Evolutionary conservation across 2,329 filamentous ascomycete genomes (phyloP), one percentile per base, ranked within the genome.

Genomic region (Juglanconis sp.): DNA sequence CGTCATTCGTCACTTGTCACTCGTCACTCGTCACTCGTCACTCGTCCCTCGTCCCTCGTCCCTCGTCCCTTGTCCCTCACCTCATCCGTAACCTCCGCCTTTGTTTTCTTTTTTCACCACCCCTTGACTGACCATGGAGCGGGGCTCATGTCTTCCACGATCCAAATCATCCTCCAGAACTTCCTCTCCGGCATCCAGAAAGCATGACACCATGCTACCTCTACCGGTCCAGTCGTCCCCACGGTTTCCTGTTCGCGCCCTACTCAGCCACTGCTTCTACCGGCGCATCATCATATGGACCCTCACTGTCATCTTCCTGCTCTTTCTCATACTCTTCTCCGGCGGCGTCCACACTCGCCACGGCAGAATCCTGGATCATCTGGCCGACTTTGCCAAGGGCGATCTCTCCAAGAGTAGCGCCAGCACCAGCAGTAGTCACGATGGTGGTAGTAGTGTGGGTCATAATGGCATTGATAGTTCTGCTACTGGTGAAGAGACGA

Each of bases 241-340:
- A 35, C 54, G 46, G 30, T 55, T 80, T 53, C 71, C 77, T 57
- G 68, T 81, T 30, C 77, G 76, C 62, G 71, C 77, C 6, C 65
- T 84, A 11, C 68, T 85, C n/a, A 73, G 80, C 13, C 77, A 82
- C 66, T 82, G 77, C 65, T 72, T 83, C 40, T 83, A 83, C 66
- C 76, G 81, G 46, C 75, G 82, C 57, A 74, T 84, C 24, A 69
- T 84, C 48, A 71, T 82, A 68, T 84, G 82, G 81, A 73, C 73
- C 5, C 62, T 78, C n/a, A 70, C 75, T 13, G 67, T 77, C 53
- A 69, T 79, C 52, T 63, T 74, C 40, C 67, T 84, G 24, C 66
- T 80, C 9, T 73, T 72, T 4, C 48, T 81, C 42, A 66, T 74
- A 2, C 65, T 82, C 5, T 76, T 77, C 62, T 76, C 72, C 66